A percentile compares a stretch with the other conserved stretches of the same genome.
These are phyloP conservation scores for Physaria fendleri DNA, from an alignment of 345 rosid genomes.

Conservation along the genomic window DNA sequence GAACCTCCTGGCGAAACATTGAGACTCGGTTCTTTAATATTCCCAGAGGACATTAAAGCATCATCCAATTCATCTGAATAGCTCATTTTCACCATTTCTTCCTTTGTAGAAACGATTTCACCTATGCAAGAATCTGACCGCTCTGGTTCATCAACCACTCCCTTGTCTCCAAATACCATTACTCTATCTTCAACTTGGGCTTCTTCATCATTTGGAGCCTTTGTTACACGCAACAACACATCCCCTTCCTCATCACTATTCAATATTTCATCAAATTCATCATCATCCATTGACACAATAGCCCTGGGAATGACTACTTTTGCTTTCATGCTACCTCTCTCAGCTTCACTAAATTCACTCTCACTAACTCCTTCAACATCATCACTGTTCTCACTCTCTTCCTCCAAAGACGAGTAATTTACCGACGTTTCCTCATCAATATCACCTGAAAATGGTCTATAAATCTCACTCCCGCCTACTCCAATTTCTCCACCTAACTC, in stretches of 20 bases:
- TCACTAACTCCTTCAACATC: slow-evolving; percentile 23
- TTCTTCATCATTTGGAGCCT: slow-evolving; percentile 32
- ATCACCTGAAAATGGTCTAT: slow-evolving; percentile 19
- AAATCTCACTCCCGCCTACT: slow-evolving; percentile 25
- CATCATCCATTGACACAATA: slow-evolving; percentile 57
- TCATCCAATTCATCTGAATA: background rate
- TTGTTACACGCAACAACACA: slow-evolving; percentile 20
- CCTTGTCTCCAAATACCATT: background rate
- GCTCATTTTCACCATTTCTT: background rate
- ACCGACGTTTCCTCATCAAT: slow-evolving; percentile 18
- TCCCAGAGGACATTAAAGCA: slow-evolving; percentile 17
- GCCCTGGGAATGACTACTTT: slow-evolving; percentile 47
- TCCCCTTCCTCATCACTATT: slow-evolving; percentile 33
- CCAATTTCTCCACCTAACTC: slow-evolving; percentile 33
- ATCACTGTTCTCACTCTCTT: slow-evolving; percentile 27
- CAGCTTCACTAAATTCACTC: slow-evolving; percentile 23
- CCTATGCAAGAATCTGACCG: slow-evolving; percentile 9
- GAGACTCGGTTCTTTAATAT: background rate
- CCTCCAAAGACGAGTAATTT: slow-evolving; percentile 25
- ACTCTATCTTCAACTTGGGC: slow-evolving; percentile 9
- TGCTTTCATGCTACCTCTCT: slow-evolving; percentile 20
- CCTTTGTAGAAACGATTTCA: slow-evolving; percentile 10
- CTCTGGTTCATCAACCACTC: slow-evolving; percentile 17
- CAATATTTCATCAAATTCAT: slow-evolving; percentile 33
- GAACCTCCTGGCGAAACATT: slow-evolving; percentile 2